Base-by-base conservation (phyloP, 1,284 basidiomycete species). In the Mrakiaceae sp. region DNA sequence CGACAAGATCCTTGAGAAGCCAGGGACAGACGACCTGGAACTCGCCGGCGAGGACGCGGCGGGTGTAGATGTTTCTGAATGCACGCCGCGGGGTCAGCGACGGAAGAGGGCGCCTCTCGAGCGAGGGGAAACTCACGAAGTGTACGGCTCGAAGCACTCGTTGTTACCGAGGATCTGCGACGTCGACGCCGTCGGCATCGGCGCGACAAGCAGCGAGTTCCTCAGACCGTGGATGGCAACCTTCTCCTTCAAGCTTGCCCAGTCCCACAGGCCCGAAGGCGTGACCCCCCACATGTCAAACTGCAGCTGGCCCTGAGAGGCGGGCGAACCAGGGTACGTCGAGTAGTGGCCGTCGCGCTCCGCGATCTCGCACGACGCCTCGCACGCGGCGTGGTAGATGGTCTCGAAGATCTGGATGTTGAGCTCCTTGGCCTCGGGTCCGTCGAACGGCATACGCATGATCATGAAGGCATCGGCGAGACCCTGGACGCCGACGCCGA, bases 21-120 rank as follows among this genome's bases (percentile, higher is more conserved):
- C 96, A 98, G 0, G 95, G 96, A 80, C 93, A 96, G 68, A 98
- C 95, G 68, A 98, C 85, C 78, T 98, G 95, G 88, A 98, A 99
- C 80, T 99, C 96, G 65, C 96, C 96, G 51, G 96, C 94, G 55
- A 99, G 86, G n/a, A 98, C 95, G 74, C 96, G 91, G 67, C 96
- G 92, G 62, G 95, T 94, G 79, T 99, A 98, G 74, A 98, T 96
- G 81, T 98, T 98, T 74, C 90, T 92, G 63, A 65, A 57, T 46
- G 71, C 56, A 64, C 60, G 7, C 60, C 16, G 16, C 56, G 63
- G 48, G 50, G n/a, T 40, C 4, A 11, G 48, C 14, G 40, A 40
- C 9, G 39, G 27, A 5, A 16, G 54, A 64, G 42, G 3, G 16
- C 9, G 12, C 6, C 6, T 57, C n/a, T 43, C 27, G 49, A 44